Base-by-base conservation (phyloP, 305 asterid genomes). In the Rubia occidens region DNA sequence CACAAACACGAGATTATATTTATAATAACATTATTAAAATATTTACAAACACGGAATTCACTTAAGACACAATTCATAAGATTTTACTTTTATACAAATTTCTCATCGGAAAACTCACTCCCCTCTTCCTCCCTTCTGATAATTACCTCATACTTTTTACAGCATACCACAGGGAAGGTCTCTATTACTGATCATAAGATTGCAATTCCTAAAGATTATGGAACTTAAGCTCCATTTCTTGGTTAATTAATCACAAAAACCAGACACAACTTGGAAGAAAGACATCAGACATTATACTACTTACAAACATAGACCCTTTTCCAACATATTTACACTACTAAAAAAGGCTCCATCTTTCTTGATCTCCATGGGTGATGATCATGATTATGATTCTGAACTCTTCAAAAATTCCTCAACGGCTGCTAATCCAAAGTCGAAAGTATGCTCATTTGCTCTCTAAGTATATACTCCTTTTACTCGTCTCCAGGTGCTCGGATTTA, bases 321-420 rank as follows among this genome's bases (percentile, higher is more conserved):
- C 10, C 20, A 69, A 80, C 8, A 78, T 88, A 88, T 85, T 66
- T 81, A 90, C 95, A 83, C 74, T 76, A 77, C 66, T 65, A 79
- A 80, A 69, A 83, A 88, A 79, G 75, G 79, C 77, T 79, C 45
- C 76, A 26, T 17, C 11, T 49, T 26, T 42, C 40, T 21, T 21
- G 10, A 53, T 58, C 35, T 47, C n/a, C n/a, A 11, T 14, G n/a
- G n/a, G 2, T 4, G n/a, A 47, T 47, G 15, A 47, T 13, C 55
- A 37, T 49, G 55, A 49, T 44, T 59, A 77, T 77, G 86, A 81
- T 49, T 49, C 18, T 53, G 24, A 81, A 78, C 74, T 60, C 75
- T 76, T 76, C 78, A 71, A 78, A 69, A 78, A 39, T 40, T 35
- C 54, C 64, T n/a, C 60, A 47, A 26, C 58, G 32, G 54, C 6